Evolutionary conservation across 2,329 filamentous ascomycete genomes (phyloP).

Genomic region (Sclerotinia trifoliorum): DNA sequence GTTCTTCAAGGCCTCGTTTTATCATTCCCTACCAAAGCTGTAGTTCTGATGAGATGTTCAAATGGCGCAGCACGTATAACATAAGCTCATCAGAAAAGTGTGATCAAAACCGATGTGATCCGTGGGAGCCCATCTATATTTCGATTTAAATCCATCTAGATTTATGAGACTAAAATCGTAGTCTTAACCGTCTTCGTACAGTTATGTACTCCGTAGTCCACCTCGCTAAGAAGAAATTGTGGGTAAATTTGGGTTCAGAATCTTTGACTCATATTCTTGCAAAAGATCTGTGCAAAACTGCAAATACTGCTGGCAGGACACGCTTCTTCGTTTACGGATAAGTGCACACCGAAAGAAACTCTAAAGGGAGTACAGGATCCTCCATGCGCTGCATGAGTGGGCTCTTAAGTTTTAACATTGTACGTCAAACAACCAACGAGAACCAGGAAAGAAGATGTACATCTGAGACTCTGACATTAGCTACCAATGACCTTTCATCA

Average conservation of each 20-base stretch:
- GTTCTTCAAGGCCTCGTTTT: not conserved
- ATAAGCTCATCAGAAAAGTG: no score
- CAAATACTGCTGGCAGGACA: not conserved
- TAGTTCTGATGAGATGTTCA: not conserved
- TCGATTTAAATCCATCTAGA: not conserved
- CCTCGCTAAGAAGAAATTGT: not conserved
- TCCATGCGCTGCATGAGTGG: not conserved
- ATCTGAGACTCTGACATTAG: not conserved
- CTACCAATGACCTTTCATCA: not conserved
- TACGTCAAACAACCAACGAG: not conserved
- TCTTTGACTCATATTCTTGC: not conserved
- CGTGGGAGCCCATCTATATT: not conserved
- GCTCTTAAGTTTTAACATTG: not conserved
- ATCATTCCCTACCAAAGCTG: not conserved
- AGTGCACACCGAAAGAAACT: not conserved
- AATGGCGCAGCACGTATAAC: not conserved
- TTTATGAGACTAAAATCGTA: not conserved
- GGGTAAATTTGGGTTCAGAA: not conserved
- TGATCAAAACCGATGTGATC: not conserved
- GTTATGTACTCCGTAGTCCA: not conserved
- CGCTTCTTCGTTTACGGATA: not conserved
- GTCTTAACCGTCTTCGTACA: not conserved
- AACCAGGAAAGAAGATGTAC: not conserved
- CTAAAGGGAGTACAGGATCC: not conserved
- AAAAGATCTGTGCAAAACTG: not conserved